Evolutionary conservation across 2,329 filamentous ascomycete genomes (phyloP).

Genomic region (Colletotrichum tamarilloi): DNA sequence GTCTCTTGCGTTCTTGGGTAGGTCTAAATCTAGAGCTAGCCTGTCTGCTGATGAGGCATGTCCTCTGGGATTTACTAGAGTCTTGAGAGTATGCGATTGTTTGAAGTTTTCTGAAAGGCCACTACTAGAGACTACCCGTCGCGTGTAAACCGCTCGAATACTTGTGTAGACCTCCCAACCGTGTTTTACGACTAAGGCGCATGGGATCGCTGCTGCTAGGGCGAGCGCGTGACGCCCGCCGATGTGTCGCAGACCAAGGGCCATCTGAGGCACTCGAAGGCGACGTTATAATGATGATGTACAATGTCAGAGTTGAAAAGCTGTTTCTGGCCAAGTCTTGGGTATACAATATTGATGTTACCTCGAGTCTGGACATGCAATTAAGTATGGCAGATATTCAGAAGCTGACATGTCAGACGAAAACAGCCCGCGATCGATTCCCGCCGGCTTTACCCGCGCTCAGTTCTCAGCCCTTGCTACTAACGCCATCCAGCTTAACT

Average conservation of each 20-base stretch:
- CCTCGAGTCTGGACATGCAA: neutral
- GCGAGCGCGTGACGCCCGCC: neutral
- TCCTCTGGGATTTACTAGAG: neutral
- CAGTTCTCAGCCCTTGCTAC: neutral
- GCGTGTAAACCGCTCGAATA: neutral
- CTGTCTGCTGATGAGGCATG: neutral
- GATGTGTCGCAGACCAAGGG: neutral
- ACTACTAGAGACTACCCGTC: neutral
- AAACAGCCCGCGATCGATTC: neutral
- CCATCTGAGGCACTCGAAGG: neutral
- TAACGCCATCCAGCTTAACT: neutral
- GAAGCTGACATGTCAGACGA: neutral
- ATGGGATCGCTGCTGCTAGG: neutral
- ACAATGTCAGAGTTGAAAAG: no score
- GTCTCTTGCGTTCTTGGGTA: neutral
- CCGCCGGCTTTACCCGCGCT: neutral
- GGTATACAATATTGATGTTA: neutral
- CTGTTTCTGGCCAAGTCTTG: neutral
- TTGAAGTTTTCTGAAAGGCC: neutral
- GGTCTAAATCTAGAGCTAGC: neutral
- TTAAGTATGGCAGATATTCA: neutral
- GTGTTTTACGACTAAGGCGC: neutral
- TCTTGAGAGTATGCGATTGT: neutral
- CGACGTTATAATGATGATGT: no score
- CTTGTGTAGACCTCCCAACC: neutral